Percentiles rank a stretch among this genome's conserved stretches.
Evolutionary conservation across 768 basidiomycete genomes (phyloP).

Genomic region (Boletus fagicola): DNA sequence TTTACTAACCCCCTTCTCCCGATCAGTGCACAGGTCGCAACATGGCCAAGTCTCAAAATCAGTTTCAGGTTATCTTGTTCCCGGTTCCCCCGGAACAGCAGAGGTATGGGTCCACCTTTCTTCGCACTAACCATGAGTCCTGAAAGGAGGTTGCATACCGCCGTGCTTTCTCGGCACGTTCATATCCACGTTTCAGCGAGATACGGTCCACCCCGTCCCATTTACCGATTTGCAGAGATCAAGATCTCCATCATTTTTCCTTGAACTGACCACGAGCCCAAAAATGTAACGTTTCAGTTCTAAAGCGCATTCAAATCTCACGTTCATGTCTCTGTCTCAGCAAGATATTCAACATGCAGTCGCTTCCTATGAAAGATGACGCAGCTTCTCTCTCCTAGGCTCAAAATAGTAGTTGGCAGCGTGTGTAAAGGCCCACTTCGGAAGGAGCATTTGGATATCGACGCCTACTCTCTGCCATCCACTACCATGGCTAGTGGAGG

Average conservation of each 20-base stretch:
- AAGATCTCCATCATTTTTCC: not conserved
- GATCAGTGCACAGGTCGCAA: no score
- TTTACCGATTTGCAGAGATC: no score
- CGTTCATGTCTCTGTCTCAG: not conserved
- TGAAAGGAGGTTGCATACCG: not conserved
- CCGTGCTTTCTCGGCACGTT: not conserved
- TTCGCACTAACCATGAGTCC: no score
- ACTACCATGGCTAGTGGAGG: constrained; percentile 19
- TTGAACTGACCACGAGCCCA: no score
- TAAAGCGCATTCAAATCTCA: not conserved
- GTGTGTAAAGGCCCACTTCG: not conserved
- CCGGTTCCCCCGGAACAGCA: not conserved
- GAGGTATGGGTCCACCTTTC: not conserved
- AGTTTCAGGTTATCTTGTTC: not conserved
- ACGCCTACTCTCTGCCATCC: not conserved
- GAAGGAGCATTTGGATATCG: not conserved
- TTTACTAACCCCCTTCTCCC: no score
- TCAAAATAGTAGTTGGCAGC: not conserved
- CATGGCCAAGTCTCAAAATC: no score
- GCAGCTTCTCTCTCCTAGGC: not conserved
- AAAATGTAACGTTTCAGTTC: not conserved
- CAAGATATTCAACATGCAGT: not conserved
- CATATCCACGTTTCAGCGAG: not conserved
- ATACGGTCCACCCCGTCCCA: not conserved
- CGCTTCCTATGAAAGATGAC: not conserved